A percentile compares a stretch with the other conserved stretches of the same genome.
Evolutionary conservation across 805 yeast species (phyloP).

Genomic region (Spathaspora sp.): DNA sequence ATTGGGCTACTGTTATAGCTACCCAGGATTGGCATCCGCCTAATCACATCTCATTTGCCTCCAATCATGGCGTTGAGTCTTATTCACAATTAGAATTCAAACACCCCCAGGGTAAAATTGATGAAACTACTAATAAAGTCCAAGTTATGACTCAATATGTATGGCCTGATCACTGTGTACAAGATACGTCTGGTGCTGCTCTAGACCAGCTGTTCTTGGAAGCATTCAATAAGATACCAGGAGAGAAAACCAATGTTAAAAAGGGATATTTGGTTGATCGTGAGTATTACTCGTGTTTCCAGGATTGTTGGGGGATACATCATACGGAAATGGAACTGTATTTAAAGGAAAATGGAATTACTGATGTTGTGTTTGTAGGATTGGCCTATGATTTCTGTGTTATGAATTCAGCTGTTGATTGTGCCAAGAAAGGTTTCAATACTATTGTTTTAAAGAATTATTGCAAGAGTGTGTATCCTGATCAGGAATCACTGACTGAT

Average conservation of each 20-base stretch:
- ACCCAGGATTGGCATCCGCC: slow-evolving; percentile 89
- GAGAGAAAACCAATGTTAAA: slow-evolving; percentile 41
- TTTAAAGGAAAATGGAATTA: slow-evolving; percentile 45
- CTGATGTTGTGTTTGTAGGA: slow-evolving; percentile 72
- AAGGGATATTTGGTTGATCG: slow-evolving; percentile 73
- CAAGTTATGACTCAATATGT: slow-evolving; percentile 42
- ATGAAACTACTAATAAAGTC: slow-evolving; percentile 19
- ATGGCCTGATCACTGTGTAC: slow-evolving; percentile 94
- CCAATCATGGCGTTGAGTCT: slow-evolving; percentile 51
- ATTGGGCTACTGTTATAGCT: slow-evolving; percentile 65
- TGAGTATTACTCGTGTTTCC: slow-evolving; percentile 86
- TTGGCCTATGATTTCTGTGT: slow-evolving; percentile 89
- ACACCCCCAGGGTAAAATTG: slow-evolving; percentile 44
- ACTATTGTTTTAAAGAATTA: slow-evolving; percentile 59
- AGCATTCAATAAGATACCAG: slow-evolving; percentile 28
- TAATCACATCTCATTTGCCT: slow-evolving; percentile 79
- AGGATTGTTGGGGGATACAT: slow-evolving; percentile 72
- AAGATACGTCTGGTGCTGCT: slow-evolving; percentile 61
- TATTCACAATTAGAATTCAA: slow-evolving; percentile 46
- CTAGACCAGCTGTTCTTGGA: slow-evolving; percentile 50
- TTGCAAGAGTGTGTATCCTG: slow-evolving; percentile 53
- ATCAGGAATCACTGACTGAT: slow-evolving; percentile 32
- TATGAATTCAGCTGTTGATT: slow-evolving; percentile 67
- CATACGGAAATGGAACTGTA: slow-evolving; percentile 59
- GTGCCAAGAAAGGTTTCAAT: slow-evolving; percentile 56